Evolutionary conservation across 345 rosid genomes (phyloP), one percentile per base, ranked within the genome.

Genomic region (Luvunga scandens): DNA sequence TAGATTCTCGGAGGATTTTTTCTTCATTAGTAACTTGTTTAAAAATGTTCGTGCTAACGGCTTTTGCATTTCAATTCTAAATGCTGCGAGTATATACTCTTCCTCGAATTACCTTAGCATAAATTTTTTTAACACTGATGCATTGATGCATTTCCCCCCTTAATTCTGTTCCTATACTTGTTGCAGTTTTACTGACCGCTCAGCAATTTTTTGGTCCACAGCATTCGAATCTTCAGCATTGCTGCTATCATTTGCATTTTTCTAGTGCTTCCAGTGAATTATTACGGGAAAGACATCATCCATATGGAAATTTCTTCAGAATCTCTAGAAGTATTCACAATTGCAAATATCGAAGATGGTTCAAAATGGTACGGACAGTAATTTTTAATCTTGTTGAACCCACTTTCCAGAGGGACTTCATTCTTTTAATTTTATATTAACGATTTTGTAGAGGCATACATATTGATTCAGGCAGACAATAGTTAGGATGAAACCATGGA

Each of bases 231-330:
- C 21, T 96, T 91, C 85, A 79, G 88, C 25, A 78, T 96, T 79
- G 94, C 92, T 67, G 91, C 95, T 25, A 83, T 91, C 34, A 77
- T 91, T 76, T 91, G 97, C 85, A 31, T 88, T 19, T 85, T 90
- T n/a, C 84, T 90, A 50, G 97, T 96, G 83, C 90, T 92, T 45
- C 98, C 99, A 42, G 85, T 91, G 81, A 96, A 96, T 82, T 96
- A 96, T 83, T 86, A 87, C 83, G 98, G 99, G 69, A 83, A 86
- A 81, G 87, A 78, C 31, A 89, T 85, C 86, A 71, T 59, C 66
- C 98, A 91, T 86, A 88, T 85, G 85, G 66, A 75, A 73, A 84
- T 90, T 16, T 86, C 88, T 78, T 72, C 86, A 39, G 98, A 92
- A 81, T 85, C 91, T 9, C 75, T 91, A 66, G 91, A 80, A 9